A percentile compares a stretch with the other conserved stretches of the same genome.
Evolutionary conservation across 2,329 filamentous ascomycete genomes (phyloP).

Genomic region (Trichoderma brevicompactum): DNA sequence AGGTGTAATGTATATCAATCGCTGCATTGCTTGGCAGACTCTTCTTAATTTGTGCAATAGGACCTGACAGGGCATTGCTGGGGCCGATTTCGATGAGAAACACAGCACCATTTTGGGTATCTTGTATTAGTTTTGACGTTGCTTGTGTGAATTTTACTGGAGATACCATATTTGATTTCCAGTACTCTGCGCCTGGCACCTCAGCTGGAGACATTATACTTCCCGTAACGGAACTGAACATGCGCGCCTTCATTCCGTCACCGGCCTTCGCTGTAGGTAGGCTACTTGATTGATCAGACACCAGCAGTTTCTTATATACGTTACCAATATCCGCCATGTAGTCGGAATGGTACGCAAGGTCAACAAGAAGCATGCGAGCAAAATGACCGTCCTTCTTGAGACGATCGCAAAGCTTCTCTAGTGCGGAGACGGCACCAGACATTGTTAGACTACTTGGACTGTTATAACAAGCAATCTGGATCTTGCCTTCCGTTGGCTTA

Average conservation of each 20-base stretch:
- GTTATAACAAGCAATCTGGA: conserved; percentile 2
- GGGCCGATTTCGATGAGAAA: conserved; percentile 7
- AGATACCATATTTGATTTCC: conserved; percentile 25
- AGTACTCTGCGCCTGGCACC: conserved; percentile 17
- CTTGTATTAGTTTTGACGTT: conserved; percentile 8
- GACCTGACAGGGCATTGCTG: neutral
- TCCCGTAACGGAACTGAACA: conserved; percentile 32
- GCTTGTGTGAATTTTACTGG: conserved; percentile 37
- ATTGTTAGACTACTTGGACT: neutral
- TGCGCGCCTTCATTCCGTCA: conserved; percentile 13
- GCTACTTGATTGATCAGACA: neutral
- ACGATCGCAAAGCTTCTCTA: neutral
- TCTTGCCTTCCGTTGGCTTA: neutral
- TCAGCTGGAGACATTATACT: neutral
- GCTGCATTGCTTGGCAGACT: too few relatives aligned
- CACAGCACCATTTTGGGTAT: neutral
- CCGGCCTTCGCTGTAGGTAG: neutral
- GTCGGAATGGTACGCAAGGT: conserved; percentile 16
- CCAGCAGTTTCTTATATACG: neutral
- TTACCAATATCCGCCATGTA: neutral
- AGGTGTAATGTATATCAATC: too few relatives aligned
- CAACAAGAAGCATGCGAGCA: conserved; percentile 3
- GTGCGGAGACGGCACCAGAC: neutral
- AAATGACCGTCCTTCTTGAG: neutral
- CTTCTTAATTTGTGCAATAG: neutral